Evolutionary conservation across 192 early-diverging fungal species (phyloP).

Genomic region (Coemansia brasiliensis): DNA sequence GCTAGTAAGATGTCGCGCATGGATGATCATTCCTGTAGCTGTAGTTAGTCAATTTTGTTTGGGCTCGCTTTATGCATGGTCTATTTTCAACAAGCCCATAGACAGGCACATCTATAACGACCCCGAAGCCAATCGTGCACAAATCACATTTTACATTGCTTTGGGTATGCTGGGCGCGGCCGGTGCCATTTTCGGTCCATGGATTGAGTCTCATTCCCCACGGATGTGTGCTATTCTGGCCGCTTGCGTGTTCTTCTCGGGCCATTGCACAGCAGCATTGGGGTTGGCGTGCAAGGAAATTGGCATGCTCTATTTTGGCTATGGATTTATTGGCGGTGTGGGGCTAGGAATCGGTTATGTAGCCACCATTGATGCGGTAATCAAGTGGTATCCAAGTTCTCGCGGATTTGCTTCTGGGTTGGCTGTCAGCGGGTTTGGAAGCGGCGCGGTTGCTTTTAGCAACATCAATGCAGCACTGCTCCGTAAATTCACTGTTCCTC

Average conservation of each 20-base stretch:
- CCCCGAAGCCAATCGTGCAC: constrained; percentile 52
- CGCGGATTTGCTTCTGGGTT: constrained; percentile 75
- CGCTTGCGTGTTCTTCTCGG: constrained; percentile 64
- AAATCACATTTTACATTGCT: constrained; percentile 75
- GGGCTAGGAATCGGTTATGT: constrained; percentile 76
- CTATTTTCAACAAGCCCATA: constrained; percentile 73
- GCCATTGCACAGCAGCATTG: constrained; percentile 66
- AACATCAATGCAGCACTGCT: constrained; percentile 62
- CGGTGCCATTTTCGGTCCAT: constrained; percentile 72
- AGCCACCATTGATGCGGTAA: constrained; percentile 70
- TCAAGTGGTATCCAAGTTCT: constrained; percentile 77
- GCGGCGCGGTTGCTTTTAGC: constrained; percentile 68
- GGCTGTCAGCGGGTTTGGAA: constrained; percentile 78
- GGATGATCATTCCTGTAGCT: constrained; percentile 69
- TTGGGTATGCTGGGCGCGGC: constrained; percentile 74
- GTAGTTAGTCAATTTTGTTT: constrained; percentile 73
- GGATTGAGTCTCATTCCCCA: constrained; percentile 77
- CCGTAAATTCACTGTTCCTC: constrained; percentile 58
- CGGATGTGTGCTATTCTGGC: constrained; percentile 66
- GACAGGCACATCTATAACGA: constrained; percentile 59
- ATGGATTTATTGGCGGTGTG: constrained; percentile 69
- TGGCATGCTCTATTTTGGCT: constrained; percentile 68
- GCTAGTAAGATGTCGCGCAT: constrained; percentile 59
- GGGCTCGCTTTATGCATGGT: constrained; percentile 77
- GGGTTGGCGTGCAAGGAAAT: constrained; percentile 60